Base-by-base conservation (phyloP, 495 filamentous ascomycete genomes). In the Rusavskia elegans region DNA sequence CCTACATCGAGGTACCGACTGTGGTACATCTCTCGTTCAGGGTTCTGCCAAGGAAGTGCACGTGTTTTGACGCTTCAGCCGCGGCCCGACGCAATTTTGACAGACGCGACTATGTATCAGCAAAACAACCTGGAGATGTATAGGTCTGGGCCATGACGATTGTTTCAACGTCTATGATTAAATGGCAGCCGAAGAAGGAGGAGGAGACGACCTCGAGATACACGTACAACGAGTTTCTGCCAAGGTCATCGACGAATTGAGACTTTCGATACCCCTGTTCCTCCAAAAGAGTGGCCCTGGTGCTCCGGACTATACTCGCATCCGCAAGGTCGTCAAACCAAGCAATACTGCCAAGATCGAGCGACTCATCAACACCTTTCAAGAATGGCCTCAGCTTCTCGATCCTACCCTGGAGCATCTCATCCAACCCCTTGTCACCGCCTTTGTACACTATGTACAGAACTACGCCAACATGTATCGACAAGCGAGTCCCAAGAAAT, bases 361-460 rank as follows among this genome's bases (percentile, higher is more conserved):
- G 35, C 35, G 55, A 58, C 38, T 46, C 52, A 73, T 98, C 32
- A 88, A 95, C 54, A 86, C 83, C 36, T 97, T 97, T 61, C 92
- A 95, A 73, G 92, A 96, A 68, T 83, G 87, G 59, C 90, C 92
- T 19, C 92, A 99, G 63, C 77, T 99, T 5, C 78, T 99, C n/a
- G 92, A 99, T 65, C 82, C 88, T 1, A 73, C 92, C 63, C 75
- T 99, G 42, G 77, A 81, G 53, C 71, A 69, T 53, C 77, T 93
- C 61, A 64, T 98, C 38, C 78, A 84, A 32, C 70, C 75, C 8
- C 71, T 96, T 44, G 80, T 85, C 19, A 72, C 78, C 61, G 81
- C 83, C 36, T 90, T 86, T 56, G 67, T 95, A 30, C 76, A 78
- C 53, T 85, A 80, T 62, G 64, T 92, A 48, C 53, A 64, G 49